Percentiles rank a stretch among this genome's conserved stretches.
Conservation (phyloP, 1,139 yeast species). For the Lodderomyces orthopsilosis region DNA sequence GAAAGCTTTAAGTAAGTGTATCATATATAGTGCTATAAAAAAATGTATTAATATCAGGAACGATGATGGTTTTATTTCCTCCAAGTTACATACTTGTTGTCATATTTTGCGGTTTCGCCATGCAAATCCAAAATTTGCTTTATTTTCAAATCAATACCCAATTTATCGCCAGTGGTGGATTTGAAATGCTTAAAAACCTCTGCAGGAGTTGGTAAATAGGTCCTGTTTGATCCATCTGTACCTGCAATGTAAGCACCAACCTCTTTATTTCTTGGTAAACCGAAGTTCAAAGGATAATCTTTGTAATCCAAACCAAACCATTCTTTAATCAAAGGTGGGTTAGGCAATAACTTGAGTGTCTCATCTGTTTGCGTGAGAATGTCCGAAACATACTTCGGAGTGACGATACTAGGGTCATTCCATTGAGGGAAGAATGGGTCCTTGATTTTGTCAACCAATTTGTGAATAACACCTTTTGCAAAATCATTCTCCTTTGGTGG, state of each 20-base stretch:
- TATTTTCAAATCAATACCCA: conserved; percentile 63
- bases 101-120: conserved; percentile 57
- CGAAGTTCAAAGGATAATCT: conserved; percentile 73
- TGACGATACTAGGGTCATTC: conserved; percentile 29
- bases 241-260: conserved; percentile 62
- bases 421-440: conserved; percentile 50
- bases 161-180: conserved; percentile 46
- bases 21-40: conserved; percentile 3
- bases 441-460: conserved; percentile 65
- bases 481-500: conserved; percentile 60
- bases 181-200: conserved; percentile 67
- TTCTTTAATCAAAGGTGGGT: conserved; percentile 40
- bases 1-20: conserved; percentile 2
- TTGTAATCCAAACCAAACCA: conserved; percentile 53
- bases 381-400: conserved; percentile 21
- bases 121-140: conserved; percentile 55
- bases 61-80: conserved; percentile 15
- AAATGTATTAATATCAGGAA: conserved; percentile 1
- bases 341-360: conserved; percentile 29
- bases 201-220: conserved; percentile 62
- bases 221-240: conserved; percentile 57
- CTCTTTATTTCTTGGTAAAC: conserved; percentile 70
- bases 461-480: conserved; percentile 72
- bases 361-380: conserved; percentile 24
- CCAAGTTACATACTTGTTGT: conserved; percentile 64